Evolutionary conservation across 352 stramenopile species (phyloP), one percentile per base, ranked within the genome.

Genomic region (Albugo candida): DNA sequence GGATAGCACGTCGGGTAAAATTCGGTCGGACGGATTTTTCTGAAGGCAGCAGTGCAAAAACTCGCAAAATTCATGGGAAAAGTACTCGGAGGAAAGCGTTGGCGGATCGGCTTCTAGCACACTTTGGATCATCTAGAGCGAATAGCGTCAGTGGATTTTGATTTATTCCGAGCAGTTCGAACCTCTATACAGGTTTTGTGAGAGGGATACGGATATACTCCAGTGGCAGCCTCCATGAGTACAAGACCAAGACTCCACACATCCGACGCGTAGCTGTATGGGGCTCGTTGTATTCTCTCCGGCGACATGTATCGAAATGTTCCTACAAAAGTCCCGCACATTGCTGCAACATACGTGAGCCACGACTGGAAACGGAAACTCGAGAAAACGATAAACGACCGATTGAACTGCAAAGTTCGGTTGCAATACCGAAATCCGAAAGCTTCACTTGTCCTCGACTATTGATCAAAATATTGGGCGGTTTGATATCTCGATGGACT

Each of bases 401-500:
- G 41, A 85, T 81, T n/a, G 77, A 92, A 55, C 78, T 92, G 49
- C 76, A 56, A 53, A 91, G 56, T 60, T 95, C 82, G 4, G 59
- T 83, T 21, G 72, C 83, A 53, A 95, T 96, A 36, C 93, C 94
- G 80, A 98, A 97, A 64, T 99, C 94, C 36, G 86, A 95, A 44
- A 99, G 70, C 63, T 98, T 98, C 48, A 97, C 85, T 46, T 81
- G 60, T 13, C 92, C 92, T 16, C 79, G 62, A 18, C 63, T 76
- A 58, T 96, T 91, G 36, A 97, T 56, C 41, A 98, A 62, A 17
- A 97, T 82, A 62, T 98, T 98, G 16, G 78, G 87, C 35, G 89
- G 92, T 62, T 98, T 98, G 49, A 98, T 95, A 67, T 98, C 93
- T 2, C 94, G 71, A 57, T 98, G 94, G 41, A 97, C 64, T 42